These are phyloP conservation scores for Chrysosphaeria jannelii DNA, from an alignment of 2,329 filamentous ascomycete genomes.

Conservation along the genomic window DNA sequence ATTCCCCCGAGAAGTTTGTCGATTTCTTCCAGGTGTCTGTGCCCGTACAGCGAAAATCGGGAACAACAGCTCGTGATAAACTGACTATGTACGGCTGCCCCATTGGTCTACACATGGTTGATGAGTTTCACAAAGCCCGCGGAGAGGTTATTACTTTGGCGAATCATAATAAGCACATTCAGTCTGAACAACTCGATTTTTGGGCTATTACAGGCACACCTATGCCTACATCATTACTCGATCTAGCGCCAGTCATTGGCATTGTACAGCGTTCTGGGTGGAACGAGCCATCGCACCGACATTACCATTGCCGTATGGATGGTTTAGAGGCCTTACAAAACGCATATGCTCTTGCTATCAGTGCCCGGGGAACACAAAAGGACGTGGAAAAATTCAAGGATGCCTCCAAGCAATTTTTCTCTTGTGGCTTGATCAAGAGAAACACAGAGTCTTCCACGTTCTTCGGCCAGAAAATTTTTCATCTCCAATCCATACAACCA, in stretches of 20 bases:
- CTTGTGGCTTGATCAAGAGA: slow-evolving; percentile 4
- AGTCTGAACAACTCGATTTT: slow-evolving; percentile 4
- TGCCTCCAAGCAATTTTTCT: slow-evolving; percentile 4
- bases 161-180: slow-evolving; percentile 4
- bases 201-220: slow-evolving; percentile 6
- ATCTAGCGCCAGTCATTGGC: slow-evolving; percentile 3
- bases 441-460: slow-evolving; percentile 5
- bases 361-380: slow-evolving; percentile 4
- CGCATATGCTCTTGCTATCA: slow-evolving; percentile 4
- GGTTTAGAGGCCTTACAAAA: slow-evolving; percentile 4
- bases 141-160: slow-evolving; percentile 3
- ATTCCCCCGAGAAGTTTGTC: slow-evolving; percentile 4
- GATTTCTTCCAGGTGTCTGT: slow-evolving; percentile 5
- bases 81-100: slow-evolving; percentile 5
- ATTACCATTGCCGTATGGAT: slow-evolving; percentile 3
- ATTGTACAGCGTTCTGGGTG: slow-evolving; percentile 5
- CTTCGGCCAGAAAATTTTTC: slow-evolving; percentile 4
- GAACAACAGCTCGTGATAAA: slow-evolving; percentile 1
- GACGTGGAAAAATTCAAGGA: slow-evolving; percentile 3
- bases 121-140: slow-evolving; percentile 6
- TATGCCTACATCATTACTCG: slow-evolving; percentile 4
- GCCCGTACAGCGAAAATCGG: slow-evolving; percentile 2
- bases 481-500: slow-evolving; percentile 4
- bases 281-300: slow-evolving; percentile 2
- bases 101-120: slow-evolving; percentile 6